Conservation (phyloP, 495 filamentous ascomycete genomes). For the Penicillium argentinense region DNA sequence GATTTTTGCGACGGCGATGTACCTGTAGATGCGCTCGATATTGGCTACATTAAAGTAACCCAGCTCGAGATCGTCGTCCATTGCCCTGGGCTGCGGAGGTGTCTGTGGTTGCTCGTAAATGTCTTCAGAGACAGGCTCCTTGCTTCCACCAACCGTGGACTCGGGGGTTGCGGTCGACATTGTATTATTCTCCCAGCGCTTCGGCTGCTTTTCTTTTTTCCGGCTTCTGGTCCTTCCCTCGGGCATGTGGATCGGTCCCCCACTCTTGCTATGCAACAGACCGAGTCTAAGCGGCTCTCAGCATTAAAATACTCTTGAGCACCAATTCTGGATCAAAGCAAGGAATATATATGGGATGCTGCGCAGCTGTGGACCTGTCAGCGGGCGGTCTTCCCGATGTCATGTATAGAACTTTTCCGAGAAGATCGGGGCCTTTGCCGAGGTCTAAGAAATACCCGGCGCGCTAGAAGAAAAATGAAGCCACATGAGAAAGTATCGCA, state of each 20-base stretch:
- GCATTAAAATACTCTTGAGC: no score
- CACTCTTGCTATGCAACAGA: no score
- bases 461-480: not conserved
- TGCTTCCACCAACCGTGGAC: slow-evolving; percentile 11
- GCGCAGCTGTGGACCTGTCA: not conserved
- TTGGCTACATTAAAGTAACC: slow-evolving; percentile 31
- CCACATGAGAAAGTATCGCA: slow-evolving; percentile 1
- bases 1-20: not conserved
- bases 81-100: slow-evolving; percentile 4
- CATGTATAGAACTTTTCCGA: not conserved
- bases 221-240: not conserved
- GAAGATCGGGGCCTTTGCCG: slow-evolving; percentile 5
- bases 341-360: not conserved
- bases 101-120: slow-evolving; percentile 28
- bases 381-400: slow-evolving; percentile 1
- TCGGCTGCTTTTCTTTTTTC: slow-evolving; percentile 6
- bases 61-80: slow-evolving; percentile 24
- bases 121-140: slow-evolving; percentile 20
- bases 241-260: no score
- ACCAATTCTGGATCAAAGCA: not conserved
- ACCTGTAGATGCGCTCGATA: slow-evolving; percentile 47
- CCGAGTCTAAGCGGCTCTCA: no score
- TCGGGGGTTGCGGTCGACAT: slow-evolving; percentile 16
- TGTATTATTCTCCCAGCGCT: not conserved
- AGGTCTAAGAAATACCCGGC: slow-evolving; percentile 4